Evolutionary conservation across 2,329 filamentous ascomycete genomes (phyloP), one percentile per base, ranked within the genome.

Genomic region (Cordyceps pruinosa): DNA sequence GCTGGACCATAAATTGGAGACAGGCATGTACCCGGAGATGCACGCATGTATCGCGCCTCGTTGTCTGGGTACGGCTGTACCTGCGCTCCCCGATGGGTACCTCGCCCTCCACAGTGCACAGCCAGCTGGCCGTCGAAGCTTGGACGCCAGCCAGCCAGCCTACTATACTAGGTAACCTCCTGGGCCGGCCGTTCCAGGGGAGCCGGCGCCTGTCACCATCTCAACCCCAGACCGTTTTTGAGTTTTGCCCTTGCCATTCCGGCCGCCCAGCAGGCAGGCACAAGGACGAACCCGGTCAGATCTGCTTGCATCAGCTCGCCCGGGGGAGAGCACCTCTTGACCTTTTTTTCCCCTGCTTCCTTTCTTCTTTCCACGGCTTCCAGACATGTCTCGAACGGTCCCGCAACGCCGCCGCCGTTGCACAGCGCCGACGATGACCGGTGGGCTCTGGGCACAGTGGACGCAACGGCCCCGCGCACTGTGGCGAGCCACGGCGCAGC

Each of bases 381-480:
- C 19, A 41, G 52, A 48, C 44, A 56, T 56, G 41, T 56, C 32
- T 55, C 25, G 39, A 34, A 28, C 28, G 25, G 41, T 30, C 19
- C 19, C 23, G 52, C 42, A 34, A 28, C 28, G 25, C 30, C 41
- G 28, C 19, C 23, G 52, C 42, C 52, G 52, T 47, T 48, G 44
- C 44, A 39, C 30, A 23, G 41, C 42, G 39, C 30, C 32, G 25
- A 46, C 42, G n/a, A 47, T 21, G 8, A 42, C 48, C 9, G 28
- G 15, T 17, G 45, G 28, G n/a, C n/a, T n/a, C n/a, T 32, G 7
- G 28, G 25, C 13, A 47, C 42, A 47, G 32, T 55, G 26, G 3
- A n/a, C 26, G 26, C 21, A 10, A 10, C 51, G 15, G 15, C 4
- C 13, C 25, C 13, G 23, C 7, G 26, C 52, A 56, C 52, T n/a